A percentile compares a stretch with the other conserved stretches of the same genome.
Evolutionary conservation across 352 stramenopile genomes (phyloP).

Genomic region (Blastocystis sp.): DNA sequence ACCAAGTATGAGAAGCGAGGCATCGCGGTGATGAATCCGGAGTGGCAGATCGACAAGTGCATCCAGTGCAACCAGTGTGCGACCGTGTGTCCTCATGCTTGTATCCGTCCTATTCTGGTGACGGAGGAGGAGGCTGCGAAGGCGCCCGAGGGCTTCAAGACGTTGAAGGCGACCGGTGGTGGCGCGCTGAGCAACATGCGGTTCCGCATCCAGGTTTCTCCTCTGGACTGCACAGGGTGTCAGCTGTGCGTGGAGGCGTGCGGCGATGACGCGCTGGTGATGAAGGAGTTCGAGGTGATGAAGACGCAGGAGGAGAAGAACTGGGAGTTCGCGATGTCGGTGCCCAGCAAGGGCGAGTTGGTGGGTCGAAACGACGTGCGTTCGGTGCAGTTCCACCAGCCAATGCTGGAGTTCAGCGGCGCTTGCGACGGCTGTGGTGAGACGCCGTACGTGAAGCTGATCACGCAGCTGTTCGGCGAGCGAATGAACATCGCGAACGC

Average conservation of each 20-base stretch:
- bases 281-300: constrained; percentile 66
- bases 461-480: constrained; percentile 70
- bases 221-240: constrained; percentile 69
- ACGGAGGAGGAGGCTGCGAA: constrained; percentile 66
- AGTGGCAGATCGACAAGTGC: constrained; percentile 62
- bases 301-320: constrained; percentile 53
- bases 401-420: constrained; percentile 68
- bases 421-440: constrained; percentile 69
- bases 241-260: constrained; percentile 69
- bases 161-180: constrained; percentile 65
- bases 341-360: constrained; percentile 67
- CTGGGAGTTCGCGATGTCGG: constrained; percentile 68
- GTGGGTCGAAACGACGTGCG: constrained; percentile 66
- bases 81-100: constrained; percentile 68
- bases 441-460: constrained; percentile 69
- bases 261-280: constrained; percentile 67
- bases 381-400: constrained; percentile 68
- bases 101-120: constrained; percentile 68
- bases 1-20: constrained; percentile 67
- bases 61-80: constrained; percentile 71
- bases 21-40: constrained; percentile 13
- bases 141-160: constrained; percentile 67
- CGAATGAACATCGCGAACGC: constrained; percentile 70
- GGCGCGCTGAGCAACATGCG: constrained; percentile 66
- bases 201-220: constrained; percentile 68